Percentiles rank a stretch among this genome's conserved stretches.
phyloP scores from a whole-genome alignment of 2,329 filamentous ascomycete genomes.

The Ramichloridium luteum region DNA sequence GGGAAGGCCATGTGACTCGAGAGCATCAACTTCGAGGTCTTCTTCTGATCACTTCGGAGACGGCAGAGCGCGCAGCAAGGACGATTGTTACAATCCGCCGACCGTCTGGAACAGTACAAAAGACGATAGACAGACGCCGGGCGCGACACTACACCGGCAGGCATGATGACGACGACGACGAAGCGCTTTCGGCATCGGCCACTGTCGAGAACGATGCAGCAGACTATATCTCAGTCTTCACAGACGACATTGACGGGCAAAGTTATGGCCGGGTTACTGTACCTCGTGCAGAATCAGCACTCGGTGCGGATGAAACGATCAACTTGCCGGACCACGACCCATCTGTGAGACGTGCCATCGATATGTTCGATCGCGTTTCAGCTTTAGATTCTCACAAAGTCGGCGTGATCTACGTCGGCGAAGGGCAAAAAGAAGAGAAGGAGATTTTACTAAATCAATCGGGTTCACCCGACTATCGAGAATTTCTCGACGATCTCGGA shows the following conservation, averaged over 20 bases:
- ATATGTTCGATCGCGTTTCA: constrained; percentile 71
- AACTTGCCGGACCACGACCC: constrained; percentile 53
- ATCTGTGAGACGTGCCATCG: constrained; percentile 59
- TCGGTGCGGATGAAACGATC: constrained; percentile 33
- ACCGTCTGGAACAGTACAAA: constrained; percentile 19
- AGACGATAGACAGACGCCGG: constrained; percentile 11
- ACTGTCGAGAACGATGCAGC: constrained; percentile 14
- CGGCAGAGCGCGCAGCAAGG: constrained; percentile 37
- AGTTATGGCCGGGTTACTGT: constrained; percentile 41
- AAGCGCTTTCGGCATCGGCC: constrained; percentile 13
- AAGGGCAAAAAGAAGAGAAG: constrained; percentile 67
- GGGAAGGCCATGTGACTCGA: constrained; percentile 54
- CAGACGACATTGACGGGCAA: constrained; percentile 15
- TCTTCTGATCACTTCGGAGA: constrained; percentile 62
- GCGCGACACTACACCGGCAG: constrained; percentile 8
- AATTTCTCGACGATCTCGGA: constrained; percentile 72
- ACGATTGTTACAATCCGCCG: constrained; percentile 23
- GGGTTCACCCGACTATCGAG: constrained; percentile 77
- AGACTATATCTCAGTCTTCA: constrained; percentile 20
- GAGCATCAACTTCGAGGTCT: constrained; percentile 63
- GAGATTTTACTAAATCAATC: constrained; percentile 80
- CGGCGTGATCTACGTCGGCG: constrained; percentile 83
- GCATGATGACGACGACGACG: constrained; percentile 4
- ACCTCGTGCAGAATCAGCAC: constrained; percentile 17
- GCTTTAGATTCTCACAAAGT: constrained; percentile 93